Base-by-base conservation (phyloP, 129 eudicot species). In the Pulicaria dysenterica region DNA sequence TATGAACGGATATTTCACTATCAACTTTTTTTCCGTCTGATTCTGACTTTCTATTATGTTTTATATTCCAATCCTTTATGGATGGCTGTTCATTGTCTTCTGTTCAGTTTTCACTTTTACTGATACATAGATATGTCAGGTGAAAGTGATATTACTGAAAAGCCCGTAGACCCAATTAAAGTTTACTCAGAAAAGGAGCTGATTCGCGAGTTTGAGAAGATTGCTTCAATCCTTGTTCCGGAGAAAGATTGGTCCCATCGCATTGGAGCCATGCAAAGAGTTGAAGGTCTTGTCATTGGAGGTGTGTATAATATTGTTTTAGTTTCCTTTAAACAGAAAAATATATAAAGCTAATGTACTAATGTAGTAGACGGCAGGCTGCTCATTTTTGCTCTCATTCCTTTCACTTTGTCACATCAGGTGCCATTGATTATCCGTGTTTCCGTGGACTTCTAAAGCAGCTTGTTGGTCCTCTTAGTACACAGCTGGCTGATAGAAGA, bases 221-320 rank as follows among this genome's bases (percentile, higher is more conserved):
- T 88, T 38, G 85, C 88, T 79, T 84, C 85, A 14, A 90, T 83
- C 51, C 88, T 94, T 34, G 96, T 90, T 42, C 99, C 99, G 3
- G 99, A 94, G 6, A 90, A 94, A 69, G 99, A 94, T 79, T 94
- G 99, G 99, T 94, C 99, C 63, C 37, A 82, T 12, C 99, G 99
- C 55, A 88, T 90, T 84, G 90, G 91, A 58, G 99, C 99, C 49
- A 86, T 94, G 99, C 99, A 94, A 77, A 88, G 97, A 77, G 73
- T 90, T 74, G 99, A 94, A 83, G 96, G 88, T 58, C 96, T 94
- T 69, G 94, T 88, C 73, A 59, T 90, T 74, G 99, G 99, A 94
- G 99, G 99, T 94, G n/a, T 74, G 81, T 51, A 12, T 66, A 7
- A 15, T 42, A 5, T 58, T 4, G 7, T 41, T 24, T 54, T 8